phyloP scores from a whole-genome alignment of 306 rosid genomes.

The Prunus dulcis region DNA sequence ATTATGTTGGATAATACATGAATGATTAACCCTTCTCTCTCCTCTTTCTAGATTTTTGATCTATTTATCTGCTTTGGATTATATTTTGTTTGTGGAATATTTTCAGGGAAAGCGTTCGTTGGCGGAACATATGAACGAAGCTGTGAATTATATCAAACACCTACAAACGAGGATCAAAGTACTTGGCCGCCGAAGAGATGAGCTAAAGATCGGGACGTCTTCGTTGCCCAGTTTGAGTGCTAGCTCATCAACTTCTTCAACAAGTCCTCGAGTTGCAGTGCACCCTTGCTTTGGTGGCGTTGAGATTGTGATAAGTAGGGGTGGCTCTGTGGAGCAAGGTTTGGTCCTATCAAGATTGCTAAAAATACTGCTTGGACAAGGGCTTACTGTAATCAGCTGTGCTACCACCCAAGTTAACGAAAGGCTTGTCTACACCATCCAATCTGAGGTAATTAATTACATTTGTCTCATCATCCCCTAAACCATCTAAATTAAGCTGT shows the following conservation, averaged over 20 bases:
- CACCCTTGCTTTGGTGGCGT: conserved; percentile 41
- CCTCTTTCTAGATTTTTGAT: no score
- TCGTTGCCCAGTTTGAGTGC: not conserved
- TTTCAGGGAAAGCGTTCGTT: conserved; percentile 29
- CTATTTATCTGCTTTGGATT: no score
- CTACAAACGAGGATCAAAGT: conserved; percentile 6
- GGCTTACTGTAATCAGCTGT: conserved; percentile 22
- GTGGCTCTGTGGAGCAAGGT: not conserved
- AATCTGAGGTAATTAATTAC: conserved; percentile 22
- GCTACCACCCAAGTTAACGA: conserved; percentile 21
- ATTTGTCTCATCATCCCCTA: not conserved
- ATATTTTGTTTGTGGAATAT: not conserved
- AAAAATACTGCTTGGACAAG: conserved; percentile 22
- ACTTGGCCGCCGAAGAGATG: conserved; percentile 14
- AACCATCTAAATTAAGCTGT: not conserved
- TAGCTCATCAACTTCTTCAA: conserved; percentile 1
- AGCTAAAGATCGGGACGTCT: not conserved
- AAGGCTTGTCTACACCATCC: conserved; percentile 23
- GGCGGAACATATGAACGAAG: conserved; percentile 29
- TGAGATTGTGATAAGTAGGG: conserved; percentile 39
- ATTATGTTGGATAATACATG: no score
- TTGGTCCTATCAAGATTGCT: conserved; percentile 24
- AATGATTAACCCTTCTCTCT: no score
- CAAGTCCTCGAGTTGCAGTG: conserved; percentile 27
- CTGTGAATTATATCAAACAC: conserved; percentile 27